Percentiles rank a stretch among this genome's conserved stretches.
These are phyloP conservation scores for Holtermanniella nyarrowii DNA, from an alignment of 768 basidiomycete genomes.

Conservation along the genomic window DNA sequence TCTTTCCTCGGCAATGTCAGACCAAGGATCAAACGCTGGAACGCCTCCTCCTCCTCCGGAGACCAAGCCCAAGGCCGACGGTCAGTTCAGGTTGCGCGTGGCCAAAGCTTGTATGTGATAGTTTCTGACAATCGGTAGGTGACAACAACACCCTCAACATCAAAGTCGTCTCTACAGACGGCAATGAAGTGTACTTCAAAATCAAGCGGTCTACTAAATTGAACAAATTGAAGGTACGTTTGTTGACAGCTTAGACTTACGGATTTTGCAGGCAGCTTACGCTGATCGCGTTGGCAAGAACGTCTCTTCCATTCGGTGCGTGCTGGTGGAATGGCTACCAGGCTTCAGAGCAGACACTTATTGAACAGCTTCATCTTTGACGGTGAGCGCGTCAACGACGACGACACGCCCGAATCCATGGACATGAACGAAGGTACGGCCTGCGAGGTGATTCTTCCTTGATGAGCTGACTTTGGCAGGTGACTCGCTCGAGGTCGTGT, in stretches of 20 bases:
- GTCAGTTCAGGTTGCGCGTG: too few relatives aligned
- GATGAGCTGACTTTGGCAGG: conserved; percentile 1
- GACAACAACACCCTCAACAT: conserved; percentile 33
- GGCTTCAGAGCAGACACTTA: neutral
- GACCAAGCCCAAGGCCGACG: conserved; percentile 29
- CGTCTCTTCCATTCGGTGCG: conserved; percentile 73
- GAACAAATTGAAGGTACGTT: conserved; percentile 65
- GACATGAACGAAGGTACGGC: conserved; percentile 78
- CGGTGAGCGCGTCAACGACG: conserved; percentile 70
- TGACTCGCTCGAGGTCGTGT: conserved; percentile 93
- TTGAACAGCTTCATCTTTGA: conserved; percentile 74
- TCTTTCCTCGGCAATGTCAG: neutral
- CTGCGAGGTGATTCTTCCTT: neutral
- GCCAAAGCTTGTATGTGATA: neutral
- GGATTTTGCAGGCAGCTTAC: conserved; percentile 53
- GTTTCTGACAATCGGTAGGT: conserved; percentile 1
- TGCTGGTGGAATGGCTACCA: conserved; percentile 7
- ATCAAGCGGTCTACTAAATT: conserved; percentile 88
- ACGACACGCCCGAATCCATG: conserved; percentile 72
- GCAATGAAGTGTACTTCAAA: conserved; percentile 93
- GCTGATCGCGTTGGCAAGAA: conserved; percentile 88
- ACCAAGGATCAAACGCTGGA: conserved; percentile 16
- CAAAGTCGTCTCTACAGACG: conserved; percentile 41
- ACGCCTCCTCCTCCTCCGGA: conserved; percentile 18
- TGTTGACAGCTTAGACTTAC: neutral